Percentiles rank a stretch among this genome's conserved stretches.
phyloP scores from a whole-genome alignment of 768 basidiomycete genomes.

The Strobilomyces echinocephalus region DNA sequence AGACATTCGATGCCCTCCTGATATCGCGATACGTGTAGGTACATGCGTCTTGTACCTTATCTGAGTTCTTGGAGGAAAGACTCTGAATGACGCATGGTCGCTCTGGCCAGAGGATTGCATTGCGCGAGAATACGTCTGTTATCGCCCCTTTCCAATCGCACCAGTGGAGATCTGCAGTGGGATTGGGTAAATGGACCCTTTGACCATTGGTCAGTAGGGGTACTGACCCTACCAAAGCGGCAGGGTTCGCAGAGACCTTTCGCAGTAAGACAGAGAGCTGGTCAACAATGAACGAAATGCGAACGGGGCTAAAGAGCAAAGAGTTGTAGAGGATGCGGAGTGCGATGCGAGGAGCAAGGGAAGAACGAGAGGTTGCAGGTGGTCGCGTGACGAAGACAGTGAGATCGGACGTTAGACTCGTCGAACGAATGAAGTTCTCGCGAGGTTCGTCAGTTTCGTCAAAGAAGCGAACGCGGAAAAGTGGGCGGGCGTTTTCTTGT shows the following conservation, averaged over 20 bases:
- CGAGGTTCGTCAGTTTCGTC: slow-evolving; percentile 78
- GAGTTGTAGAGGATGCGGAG: slow-evolving; percentile 92
- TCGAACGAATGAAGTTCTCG: slow-evolving; percentile 71
- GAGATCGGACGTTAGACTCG: slow-evolving; percentile 85
- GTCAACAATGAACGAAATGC: slow-evolving; percentile 76
- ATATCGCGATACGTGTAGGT: slow-evolving; percentile 79
- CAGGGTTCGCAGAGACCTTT: slow-evolving; percentile 62
- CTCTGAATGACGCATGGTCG: slow-evolving; percentile 88
- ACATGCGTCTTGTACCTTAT: slow-evolving; percentile 46
- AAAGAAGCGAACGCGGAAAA: slow-evolving; percentile 96
- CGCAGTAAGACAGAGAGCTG: slow-evolving; percentile 79
- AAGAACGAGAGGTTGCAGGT: slow-evolving; percentile 58
- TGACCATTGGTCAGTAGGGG: slow-evolving; percentile 75
- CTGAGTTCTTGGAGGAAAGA: slow-evolving; percentile 37
- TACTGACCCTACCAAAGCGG: slow-evolving; percentile 70
- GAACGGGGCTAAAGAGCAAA: slow-evolving; percentile 75
- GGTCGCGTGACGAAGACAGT: slow-evolving; percentile 84
- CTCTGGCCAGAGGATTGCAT: slow-evolving; percentile 76
- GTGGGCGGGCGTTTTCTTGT: slow-evolving; percentile 45
- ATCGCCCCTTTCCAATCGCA: slow-evolving; percentile 97
- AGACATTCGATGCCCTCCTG: slow-evolving; percentile 77
- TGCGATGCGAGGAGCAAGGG: slow-evolving; percentile 70
- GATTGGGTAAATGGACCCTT: slow-evolving; percentile 68
- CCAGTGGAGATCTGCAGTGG: slow-evolving; percentile 89
- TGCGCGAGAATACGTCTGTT: slow-evolving; percentile 87